These are phyloP conservation scores for Periconia macrospinosa DNA, from an alignment of 2,329 filamentous ascomycete species.

Conservation along the genomic window DNA sequence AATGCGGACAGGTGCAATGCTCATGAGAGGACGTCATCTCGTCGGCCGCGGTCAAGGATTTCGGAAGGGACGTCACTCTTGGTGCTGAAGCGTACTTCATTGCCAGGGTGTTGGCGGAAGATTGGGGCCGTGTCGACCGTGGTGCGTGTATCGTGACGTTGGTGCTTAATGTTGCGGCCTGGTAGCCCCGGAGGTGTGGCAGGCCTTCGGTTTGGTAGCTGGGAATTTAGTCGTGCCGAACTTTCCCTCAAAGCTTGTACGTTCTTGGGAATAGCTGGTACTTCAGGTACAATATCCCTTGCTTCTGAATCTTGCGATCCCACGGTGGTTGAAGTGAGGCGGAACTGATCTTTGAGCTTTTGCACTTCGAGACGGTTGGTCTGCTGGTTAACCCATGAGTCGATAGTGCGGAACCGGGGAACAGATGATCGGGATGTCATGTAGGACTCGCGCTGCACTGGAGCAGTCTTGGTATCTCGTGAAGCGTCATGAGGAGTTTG, in stretches of 20 bases:
- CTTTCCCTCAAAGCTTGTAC: conserved; percentile 11
- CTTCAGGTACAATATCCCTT: conserved; percentile 25
- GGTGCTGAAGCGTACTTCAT: conserved; percentile 42
- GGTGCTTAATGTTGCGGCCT: conserved; percentile 36
- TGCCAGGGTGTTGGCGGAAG: conserved; percentile 44
- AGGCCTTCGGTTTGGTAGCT: conserved; percentile 5
- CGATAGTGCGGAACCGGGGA: conserved; percentile 44
- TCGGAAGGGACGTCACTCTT: conserved; percentile 42
- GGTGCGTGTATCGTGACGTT: conserved; percentile 34
- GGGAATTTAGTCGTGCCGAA: conserved; percentile 2
- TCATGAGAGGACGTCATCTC: conserved; percentile 19
- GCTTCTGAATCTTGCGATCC: conserved; percentile 26
- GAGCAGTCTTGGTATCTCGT: conserved; percentile 25
- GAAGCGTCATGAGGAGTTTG: conserved; percentile 40
- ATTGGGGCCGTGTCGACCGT: conserved; percentile 43
- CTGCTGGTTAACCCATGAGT: conserved; percentile 46
- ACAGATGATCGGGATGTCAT: conserved; percentile 41
- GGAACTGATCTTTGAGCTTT: conserved; percentile 38
- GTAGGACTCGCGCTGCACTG: conserved; percentile 36
- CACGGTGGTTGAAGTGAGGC: conserved; percentile 29
- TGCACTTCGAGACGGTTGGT: conserved; percentile 40
- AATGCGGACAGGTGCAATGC: neutral
- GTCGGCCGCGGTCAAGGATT: conserved; percentile 35
- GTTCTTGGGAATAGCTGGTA: conserved; percentile 30
- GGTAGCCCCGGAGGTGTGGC: conserved; percentile 23